phyloP scores from a whole-genome alignment of 169 alveolate genomes.

The Nephromyces sp. region DNA sequence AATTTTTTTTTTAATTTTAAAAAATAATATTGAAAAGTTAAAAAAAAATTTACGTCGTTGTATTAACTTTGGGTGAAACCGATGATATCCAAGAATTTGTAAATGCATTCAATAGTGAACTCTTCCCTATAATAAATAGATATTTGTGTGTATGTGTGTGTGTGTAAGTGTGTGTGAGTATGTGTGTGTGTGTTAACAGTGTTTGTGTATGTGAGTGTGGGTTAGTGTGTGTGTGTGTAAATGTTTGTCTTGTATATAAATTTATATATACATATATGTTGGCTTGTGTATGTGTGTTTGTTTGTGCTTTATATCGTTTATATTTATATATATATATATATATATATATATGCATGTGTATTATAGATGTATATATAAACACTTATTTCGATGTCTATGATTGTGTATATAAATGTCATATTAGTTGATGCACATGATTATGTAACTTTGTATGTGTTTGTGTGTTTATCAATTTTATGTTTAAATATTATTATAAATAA shows the following conservation, averaged over 20 bases:
- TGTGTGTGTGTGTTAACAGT: not conserved
- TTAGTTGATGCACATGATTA: too few species aligned
- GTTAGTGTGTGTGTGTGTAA: not conserved
- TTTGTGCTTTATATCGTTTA: too few species aligned
- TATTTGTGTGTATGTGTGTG: not conserved
- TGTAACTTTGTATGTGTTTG: too few species aligned
- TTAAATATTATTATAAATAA: too few species aligned
- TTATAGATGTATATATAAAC: too few species aligned
- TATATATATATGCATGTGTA: too few species aligned
- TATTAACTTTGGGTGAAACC: constrained; percentile 73
- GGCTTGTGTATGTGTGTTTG: too few species aligned
- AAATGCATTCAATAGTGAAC: constrained; percentile 64
- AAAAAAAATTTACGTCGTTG: constrained; percentile 47
- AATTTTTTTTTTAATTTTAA: not conserved
- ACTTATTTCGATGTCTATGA: too few species aligned
- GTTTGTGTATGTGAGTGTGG: not conserved
- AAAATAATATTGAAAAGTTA: not conserved
- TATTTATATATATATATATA: too few species aligned
- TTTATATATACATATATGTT: too few species aligned
- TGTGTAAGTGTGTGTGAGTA: not conserved
- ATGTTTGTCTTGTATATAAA: not conserved
- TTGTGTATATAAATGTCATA: too few species aligned
- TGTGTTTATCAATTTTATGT: too few species aligned
- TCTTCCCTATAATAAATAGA: constrained; percentile 35
- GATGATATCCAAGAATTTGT: constrained; percentile 59